Conservation (phyloP, 2,329 filamentous ascomycete species). For the Ophioceras dolichostomum region DNA sequence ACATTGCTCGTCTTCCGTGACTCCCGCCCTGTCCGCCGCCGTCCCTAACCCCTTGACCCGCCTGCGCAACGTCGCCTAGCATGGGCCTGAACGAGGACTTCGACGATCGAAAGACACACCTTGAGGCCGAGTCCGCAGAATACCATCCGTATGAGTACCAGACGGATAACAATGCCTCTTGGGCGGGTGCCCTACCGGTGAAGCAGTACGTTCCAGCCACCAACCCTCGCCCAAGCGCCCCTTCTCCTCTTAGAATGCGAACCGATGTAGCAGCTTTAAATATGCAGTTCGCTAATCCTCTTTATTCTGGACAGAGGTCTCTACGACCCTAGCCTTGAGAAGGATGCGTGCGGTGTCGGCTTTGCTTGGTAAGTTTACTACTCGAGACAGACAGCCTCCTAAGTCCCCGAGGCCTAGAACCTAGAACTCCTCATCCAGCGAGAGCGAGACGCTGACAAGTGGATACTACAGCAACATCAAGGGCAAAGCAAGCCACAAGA, state of each 20-base stretch:
- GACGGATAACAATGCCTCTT: conserved; percentile 71
- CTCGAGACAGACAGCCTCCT: too few species aligned
- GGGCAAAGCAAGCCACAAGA: conserved; percentile 94
- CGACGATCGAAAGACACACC: conserved; percentile 53
- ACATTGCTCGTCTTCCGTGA: too few species aligned
- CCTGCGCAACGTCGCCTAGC: conserved; percentile 43
- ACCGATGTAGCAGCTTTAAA: too few species aligned
- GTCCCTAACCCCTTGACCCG: too few species aligned
- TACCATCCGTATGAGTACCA: conserved; percentile 75
- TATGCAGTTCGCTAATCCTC: too few species aligned
- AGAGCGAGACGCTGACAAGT: too few species aligned
- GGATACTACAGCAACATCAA: conserved; percentile 71
- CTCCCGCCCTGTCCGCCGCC: too few species aligned
- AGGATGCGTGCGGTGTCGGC: conserved; percentile 98
- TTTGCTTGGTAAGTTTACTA: conserved; percentile 80
- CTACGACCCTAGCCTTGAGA: conserved; percentile 91
- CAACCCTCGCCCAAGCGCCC: too few species aligned
- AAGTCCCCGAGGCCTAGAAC: too few species aligned
- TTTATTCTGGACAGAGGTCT: conserved; percentile 47
- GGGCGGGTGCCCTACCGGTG: conserved; percentile 90
- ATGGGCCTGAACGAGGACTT: conserved; percentile 56
- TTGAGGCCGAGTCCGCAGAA: conserved; percentile 45
- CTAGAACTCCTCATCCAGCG: too few species aligned
- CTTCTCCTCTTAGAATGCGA: too few species aligned
- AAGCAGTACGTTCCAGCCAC: conserved; percentile 81